These are phyloP conservation scores for Podospora tetraspora DNA, from an alignment of 495 filamentous ascomycete genomes.

Conservation along the genomic window DNA sequence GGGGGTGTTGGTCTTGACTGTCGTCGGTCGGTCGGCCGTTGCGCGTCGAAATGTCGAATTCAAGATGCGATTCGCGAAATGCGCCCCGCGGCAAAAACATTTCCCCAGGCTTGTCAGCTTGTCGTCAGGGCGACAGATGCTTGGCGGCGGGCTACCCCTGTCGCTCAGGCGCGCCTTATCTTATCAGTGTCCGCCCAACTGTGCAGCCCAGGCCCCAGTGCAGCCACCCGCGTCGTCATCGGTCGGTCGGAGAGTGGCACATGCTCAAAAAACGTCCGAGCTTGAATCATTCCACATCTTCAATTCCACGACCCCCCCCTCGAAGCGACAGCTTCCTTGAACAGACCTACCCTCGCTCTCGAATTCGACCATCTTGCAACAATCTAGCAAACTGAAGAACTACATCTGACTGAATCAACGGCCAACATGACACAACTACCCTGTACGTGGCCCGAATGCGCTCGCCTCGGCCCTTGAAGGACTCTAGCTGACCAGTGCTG, in stretches of 20 bases:
- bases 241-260: slow-evolving; percentile 16
- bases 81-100: background rate
- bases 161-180: slow-evolving; percentile 21
- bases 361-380: background rate
- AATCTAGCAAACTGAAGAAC: background rate
- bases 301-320: background rate
- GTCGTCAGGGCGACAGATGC: background rate
- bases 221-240: slow-evolving; percentile 28
- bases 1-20: background rate
- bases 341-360: background rate
- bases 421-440: slow-evolving; percentile 62
- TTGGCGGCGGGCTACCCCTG: background rate
- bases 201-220: background rate
- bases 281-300: slow-evolving; percentile 14
- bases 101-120: background rate
- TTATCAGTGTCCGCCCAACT: slow-evolving; percentile 23
- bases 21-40: background rate
- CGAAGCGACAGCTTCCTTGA: background rate
- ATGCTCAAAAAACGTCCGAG: slow-evolving; percentile 24
- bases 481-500: slow-evolving; percentile 5
- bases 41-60: background rate
- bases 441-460: slow-evolving; percentile 49
- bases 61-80: background rate
- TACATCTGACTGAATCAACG: background rate
- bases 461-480: background rate